Evolutionary conservation across 805 yeast species (phyloP).

Genomic region (Nakazawaea anatomiae): DNA sequence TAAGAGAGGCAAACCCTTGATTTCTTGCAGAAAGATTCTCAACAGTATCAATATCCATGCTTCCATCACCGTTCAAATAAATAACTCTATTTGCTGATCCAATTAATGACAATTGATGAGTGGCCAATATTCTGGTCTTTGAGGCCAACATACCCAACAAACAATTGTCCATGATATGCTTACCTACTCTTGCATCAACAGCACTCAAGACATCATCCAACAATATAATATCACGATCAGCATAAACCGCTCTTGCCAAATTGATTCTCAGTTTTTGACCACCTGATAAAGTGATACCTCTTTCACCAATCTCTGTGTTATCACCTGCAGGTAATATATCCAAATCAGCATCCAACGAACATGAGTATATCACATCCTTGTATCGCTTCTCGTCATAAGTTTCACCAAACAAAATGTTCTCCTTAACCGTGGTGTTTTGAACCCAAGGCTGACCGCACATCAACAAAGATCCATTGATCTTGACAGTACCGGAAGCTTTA

Average conservation of each 20-base stretch:
- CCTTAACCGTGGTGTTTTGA: conserved; percentile 42
- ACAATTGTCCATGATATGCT: conserved; percentile 52
- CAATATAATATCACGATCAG: conserved; percentile 51
- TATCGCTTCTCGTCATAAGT: conserved; percentile 36
- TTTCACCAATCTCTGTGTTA: conserved; percentile 51
- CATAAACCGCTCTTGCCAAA: conserved; percentile 64
- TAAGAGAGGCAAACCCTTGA: conserved; percentile 29
- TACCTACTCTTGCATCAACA: conserved; percentile 68
- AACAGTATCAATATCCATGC: conserved; percentile 54
- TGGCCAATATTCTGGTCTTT: conserved; percentile 71
- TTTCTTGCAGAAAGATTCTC: conserved; percentile 42
- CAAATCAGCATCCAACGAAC: conserved; percentile 43
- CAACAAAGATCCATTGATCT: conserved; percentile 44
- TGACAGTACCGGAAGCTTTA: conserved; percentile 39
- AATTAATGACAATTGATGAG: conserved; percentile 75
- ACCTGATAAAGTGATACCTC: conserved; percentile 55
- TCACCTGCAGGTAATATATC: conserved; percentile 47
- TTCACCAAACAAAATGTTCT: conserved; percentile 47
- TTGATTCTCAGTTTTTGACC: conserved; percentile 63
- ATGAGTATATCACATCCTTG: conserved; percentile 37
- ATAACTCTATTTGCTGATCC: conserved; percentile 65
- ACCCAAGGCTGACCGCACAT: conserved; percentile 51
- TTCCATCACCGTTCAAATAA: conserved; percentile 61
- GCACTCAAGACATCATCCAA: conserved; percentile 67
- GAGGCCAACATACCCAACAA: conserved; percentile 48